Base-by-base conservation (phyloP, 2,329 filamentous ascomycete species). In the Eutypella sp. region DNA sequence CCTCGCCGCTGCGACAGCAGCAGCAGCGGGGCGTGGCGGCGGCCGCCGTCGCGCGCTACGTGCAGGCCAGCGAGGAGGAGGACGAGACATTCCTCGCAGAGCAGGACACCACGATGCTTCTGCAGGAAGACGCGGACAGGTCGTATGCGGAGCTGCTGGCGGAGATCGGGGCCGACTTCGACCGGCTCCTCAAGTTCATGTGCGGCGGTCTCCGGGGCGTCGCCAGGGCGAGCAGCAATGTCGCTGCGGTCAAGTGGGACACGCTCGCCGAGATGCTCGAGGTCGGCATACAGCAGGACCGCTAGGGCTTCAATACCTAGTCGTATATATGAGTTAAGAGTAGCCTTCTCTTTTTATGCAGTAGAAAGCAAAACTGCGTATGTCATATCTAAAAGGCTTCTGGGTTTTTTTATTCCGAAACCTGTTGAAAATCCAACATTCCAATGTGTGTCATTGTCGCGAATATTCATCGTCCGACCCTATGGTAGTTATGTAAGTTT, bases 181-280 rank as follows among this genome's bases (percentile, higher is more conserved):
- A 84, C 45, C 75, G 76, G 37, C 71, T 86, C 40, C 58, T 90
- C 23, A 71, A 76, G 0, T 95, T 95, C 62, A 74, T 93, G 13
- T 76, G 76, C 2, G 81, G 84, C 41, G 89, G 87, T 0, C 62
- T 96, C 51, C 79, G 84, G 44, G 85, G 85, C 9, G 80, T 93
- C 9, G 84, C 88, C 41, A 78, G 90, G 55, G 86, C 84, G 27
- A 84, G 86, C 40, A 81, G 81, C 23, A 82, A 88, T 45, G 60
- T 65, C 13, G 69, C 72, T 34, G 67, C 75, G 58, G 59, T 78
- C 25, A 80, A 84, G 61, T 92, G 90, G 86, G 88, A 93, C 65
- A 81, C 86, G 48, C 63, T 96, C 49, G 89, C 87, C 1, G 89
- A 95, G 64, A 87, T 85, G 71, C 65, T 95, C 38, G 85, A 91